phyloP scores from a whole-genome alignment of 2,329 filamentous ascomycete genomes.

The Colletotrichum magnum region DNA sequence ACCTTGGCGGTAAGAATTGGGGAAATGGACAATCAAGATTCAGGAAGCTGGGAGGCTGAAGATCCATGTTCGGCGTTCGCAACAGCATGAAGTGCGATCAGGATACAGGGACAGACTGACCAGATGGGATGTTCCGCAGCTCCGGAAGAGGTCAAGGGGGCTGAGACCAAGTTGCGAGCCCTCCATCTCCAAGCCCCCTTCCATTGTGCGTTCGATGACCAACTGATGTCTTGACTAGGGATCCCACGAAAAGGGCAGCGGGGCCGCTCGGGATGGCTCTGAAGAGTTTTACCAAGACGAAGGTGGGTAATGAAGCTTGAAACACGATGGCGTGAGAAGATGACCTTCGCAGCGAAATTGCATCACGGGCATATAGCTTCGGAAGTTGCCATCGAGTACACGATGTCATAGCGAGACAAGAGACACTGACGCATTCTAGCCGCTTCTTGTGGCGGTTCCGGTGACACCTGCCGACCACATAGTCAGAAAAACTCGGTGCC shows the following conservation, averaged over 20 bases:
- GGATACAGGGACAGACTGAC: conserved; percentile 10
- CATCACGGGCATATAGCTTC: conserved; percentile 5
- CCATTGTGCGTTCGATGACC: conserved; percentile 3
- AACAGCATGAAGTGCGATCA: conserved; percentile 19
- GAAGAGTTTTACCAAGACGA: conserved; percentile 31
- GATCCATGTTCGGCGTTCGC: conserved; percentile 13
- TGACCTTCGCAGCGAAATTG: conserved; percentile 7
- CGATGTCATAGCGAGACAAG: conserved; percentile 18
- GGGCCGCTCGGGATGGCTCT: conserved; percentile 21
- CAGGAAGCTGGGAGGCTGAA: neutral
- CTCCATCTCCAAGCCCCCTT: conserved; percentile 22
- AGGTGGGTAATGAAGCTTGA: conserved; percentile 29
- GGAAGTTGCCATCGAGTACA: neutral
- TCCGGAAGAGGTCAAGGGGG: conserved; percentile 26
- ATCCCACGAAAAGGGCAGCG: conserved; percentile 10
- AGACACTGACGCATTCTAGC: conserved; percentile 33
- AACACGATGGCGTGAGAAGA: conserved; percentile 29
- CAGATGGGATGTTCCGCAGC: conserved; percentile 25
- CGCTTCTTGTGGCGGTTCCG: conserved; percentile 21
- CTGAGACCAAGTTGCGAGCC: conserved; percentile 20
- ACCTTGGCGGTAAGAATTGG: neutral
- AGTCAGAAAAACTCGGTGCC: conserved; percentile 2
- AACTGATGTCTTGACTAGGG: conserved; percentile 24
- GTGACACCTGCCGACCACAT: conserved; percentile 25
- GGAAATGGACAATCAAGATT: conserved; percentile 4